Percentiles rank a stretch among this genome's conserved stretches.
Conservation (phyloP, 768 basidiomycete species). For the Leccinum ochraceum region DNA sequence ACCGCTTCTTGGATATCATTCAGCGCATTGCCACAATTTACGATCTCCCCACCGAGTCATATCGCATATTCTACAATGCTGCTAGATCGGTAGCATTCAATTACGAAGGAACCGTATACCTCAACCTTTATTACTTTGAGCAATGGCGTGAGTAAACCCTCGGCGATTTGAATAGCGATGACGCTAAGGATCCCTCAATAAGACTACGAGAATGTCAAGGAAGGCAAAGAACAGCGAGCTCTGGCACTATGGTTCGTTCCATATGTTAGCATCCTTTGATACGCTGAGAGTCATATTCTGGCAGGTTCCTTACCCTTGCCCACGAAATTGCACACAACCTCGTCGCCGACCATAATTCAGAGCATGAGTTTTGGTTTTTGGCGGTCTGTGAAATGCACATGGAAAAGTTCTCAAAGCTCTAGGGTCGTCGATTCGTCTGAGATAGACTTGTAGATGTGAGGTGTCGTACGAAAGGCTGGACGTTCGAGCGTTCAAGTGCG, state of each 20-base stretch:
- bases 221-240: background rate
- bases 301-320: background rate
- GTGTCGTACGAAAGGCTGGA: too few relatives aligned
- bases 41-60: constrained; percentile 50
- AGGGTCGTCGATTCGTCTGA: background rate
- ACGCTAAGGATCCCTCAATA: background rate
- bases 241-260: background rate
- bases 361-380: background rate
- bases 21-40: constrained; percentile 64
- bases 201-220: background rate
- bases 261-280: background rate
- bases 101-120: background rate
- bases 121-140: background rate
- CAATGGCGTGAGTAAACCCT: background rate
- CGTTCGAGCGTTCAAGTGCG: too few relatives aligned
- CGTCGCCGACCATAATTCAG: background rate
- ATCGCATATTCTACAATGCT: background rate
- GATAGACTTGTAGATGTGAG: too few relatives aligned
- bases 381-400: background rate
- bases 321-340: background rate
- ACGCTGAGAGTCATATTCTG: background rate
- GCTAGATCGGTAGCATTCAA: background rate
- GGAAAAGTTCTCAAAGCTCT: background rate
- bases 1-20: constrained; percentile 71
- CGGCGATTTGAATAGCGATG: background rate